Conservation (phyloP, 768 basidiomycete species). For the Lactarius psammicola region DNA sequence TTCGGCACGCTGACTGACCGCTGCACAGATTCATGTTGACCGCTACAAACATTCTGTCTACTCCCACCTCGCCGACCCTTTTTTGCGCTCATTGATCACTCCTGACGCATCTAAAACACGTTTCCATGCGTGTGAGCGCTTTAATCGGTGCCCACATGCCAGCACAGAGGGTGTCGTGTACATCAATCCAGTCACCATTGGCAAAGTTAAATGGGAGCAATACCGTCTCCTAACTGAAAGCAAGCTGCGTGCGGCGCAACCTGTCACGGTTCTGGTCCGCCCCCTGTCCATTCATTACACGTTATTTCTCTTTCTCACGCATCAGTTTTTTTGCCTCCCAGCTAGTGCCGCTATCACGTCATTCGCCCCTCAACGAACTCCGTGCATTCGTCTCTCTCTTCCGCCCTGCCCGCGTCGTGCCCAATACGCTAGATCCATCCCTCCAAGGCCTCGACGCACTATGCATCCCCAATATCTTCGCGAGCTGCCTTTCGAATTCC, state of each 20-base stretch:
- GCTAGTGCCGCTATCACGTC: constrained; percentile 83
- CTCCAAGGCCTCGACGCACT: constrained; percentile 67
- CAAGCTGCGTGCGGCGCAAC: constrained; percentile 45
- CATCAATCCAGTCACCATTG: constrained; percentile 79
- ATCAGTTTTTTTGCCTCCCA: constrained; percentile 36
- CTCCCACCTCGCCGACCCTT: constrained; percentile 53
- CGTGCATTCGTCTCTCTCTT: constrained; percentile 79
- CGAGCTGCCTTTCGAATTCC: constrained; percentile 46
- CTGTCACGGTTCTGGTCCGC: constrained; percentile 63
- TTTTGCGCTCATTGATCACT: constrained; percentile 59
- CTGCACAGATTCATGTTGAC: constrained; percentile 78
- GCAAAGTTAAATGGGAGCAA: constrained; percentile 53
- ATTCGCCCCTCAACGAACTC: constrained; percentile 86
- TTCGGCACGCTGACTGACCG: background rate
- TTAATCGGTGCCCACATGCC: constrained; percentile 59
- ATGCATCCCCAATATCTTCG: constrained; percentile 68
- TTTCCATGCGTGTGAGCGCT: constrained; percentile 93
- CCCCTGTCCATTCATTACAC: background rate
- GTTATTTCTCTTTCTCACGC: background rate
- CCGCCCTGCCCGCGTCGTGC: constrained; percentile 70
- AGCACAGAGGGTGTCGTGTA: constrained; percentile 64
- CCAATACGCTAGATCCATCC: constrained; percentile 65
- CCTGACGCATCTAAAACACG: constrained; percentile 61
- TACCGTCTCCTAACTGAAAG: constrained; percentile 45
- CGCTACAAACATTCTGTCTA: constrained; percentile 81